Percentiles rank a stretch among this genome's conserved stretches.
These are phyloP conservation scores for Crithidia brevicula DNA, from an alignment of 208 protist genomes.

Conservation along the genomic window DNA sequence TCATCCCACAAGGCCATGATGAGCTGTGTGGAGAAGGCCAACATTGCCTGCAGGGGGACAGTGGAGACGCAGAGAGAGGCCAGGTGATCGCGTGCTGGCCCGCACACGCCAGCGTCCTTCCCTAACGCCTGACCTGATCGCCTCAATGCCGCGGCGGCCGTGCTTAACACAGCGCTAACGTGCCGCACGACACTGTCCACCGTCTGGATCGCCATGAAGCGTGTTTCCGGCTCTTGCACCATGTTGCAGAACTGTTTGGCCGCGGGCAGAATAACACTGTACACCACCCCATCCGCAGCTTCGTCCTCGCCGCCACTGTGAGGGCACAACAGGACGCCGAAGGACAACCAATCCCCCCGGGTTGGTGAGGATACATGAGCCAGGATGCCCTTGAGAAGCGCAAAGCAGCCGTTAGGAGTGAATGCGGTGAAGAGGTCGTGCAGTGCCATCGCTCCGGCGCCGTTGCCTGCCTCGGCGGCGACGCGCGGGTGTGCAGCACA, in stretches of 20 bases:
- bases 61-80: constrained; percentile 43
- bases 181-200: constrained; percentile 86
- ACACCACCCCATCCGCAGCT: constrained; percentile 19
- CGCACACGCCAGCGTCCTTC: constrained; percentile 1
- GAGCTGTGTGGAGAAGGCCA: constrained; percentile 68
- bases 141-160: constrained; percentile 18
- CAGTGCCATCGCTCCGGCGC: constrained; percentile 24
- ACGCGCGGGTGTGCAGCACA: constrained; percentile 15
- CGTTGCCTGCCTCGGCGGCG: not conserved
- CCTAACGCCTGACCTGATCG: not conserved
- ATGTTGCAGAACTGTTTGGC: constrained; percentile 52
- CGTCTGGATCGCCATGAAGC: constrained; percentile 92
- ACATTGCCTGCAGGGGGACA: constrained; percentile 35
- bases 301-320: not conserved
- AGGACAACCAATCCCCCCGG: constrained; percentile 32
- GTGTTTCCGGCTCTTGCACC: constrained; percentile 78
- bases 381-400: constrained; percentile 83
- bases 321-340: constrained; percentile 52
- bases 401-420: constrained; percentile 82
- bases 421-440: constrained; percentile 46
- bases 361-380: constrained; percentile 77
- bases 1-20: constrained; percentile 92
- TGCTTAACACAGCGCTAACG: constrained; percentile 50
- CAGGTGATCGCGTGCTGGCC: constrained; percentile 10
- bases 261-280: constrained; percentile 74